Base-by-base conservation (phyloP, 352 stramenopile genomes). In the Nothophytophthora sp. region DNA sequence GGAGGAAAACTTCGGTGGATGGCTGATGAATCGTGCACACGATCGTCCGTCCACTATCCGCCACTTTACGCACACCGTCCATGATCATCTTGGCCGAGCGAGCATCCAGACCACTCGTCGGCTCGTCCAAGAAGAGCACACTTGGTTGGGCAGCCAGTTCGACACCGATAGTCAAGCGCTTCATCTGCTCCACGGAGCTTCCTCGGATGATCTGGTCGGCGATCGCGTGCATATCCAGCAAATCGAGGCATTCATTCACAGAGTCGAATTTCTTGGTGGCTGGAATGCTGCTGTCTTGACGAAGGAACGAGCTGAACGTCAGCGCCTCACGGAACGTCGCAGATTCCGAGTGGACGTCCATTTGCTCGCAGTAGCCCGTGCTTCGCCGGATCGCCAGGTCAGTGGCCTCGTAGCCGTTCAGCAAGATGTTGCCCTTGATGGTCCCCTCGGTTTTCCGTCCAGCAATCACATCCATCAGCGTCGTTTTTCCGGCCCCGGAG, bases 391-490 rank as follows among this genome's bases (percentile, higher is more conserved):
- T 75, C 8, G 67, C 50, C 13, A 77, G 34, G 13, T 69, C 57
- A 0, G 40, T 75, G 2, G 65, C 60, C 6, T 51, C 39, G 23
- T 70, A 61, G 11, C 60, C 64, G 32, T 77, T 82, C 1, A 60
- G 60, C 18, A 71, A 19, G 16, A 93, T 76, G 4, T 88, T 60
- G 13, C 86, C 85, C 2, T 49, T 62, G 47, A 88, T 77, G 5
- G 60, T 73, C 11, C 92, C 92, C 24, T 56, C 65, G 13, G 66
- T 76, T 40, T 80, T 52, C 27, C 92, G 68, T 16, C 93, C 66
- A 6, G 90, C 84, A 44, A 98, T 90, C 4, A 97, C 88, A 67
- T 98, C 90, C 55, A 96, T 88, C 9, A 98, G 64, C 2, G 92
- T 97, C 25, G 72, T 89, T 42, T 81, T 93, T 12, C 82, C 83